phyloP scores from a whole-genome alignment of 1,284 basidiomycete species.

The Rhodofomes roseus region DNA sequence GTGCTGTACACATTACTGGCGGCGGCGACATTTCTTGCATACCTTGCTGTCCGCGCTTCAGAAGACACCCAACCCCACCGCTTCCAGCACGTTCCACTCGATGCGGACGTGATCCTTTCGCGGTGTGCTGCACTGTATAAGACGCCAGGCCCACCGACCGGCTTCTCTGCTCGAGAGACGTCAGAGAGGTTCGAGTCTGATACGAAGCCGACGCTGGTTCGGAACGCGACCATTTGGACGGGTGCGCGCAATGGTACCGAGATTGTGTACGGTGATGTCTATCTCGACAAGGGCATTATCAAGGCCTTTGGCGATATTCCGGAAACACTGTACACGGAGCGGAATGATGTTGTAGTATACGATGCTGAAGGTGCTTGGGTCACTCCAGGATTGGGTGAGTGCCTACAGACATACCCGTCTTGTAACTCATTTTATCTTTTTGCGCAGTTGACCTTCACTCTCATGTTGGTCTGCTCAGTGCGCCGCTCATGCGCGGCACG shows the following conservation, averaged over 20 bases:
- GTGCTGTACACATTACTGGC: conserved; percentile 14
- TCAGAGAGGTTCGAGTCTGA: conserved; percentile 74
- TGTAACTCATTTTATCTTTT: too few relatives aligned
- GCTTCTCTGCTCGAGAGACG: conserved; percentile 49
- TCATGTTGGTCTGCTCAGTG: conserved; percentile 61
- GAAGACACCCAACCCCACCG: not conserved
- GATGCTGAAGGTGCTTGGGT: conserved; percentile 64
- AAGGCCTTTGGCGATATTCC: conserved; percentile 51
- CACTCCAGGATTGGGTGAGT: conserved; percentile 59
- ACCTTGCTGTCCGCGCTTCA: conserved; percentile 10
- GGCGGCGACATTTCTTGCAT: conserved; percentile 16
- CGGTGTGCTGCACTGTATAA: conserved; percentile 43
- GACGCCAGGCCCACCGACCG: conserved; percentile 43
- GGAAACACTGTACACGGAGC: conserved; percentile 25
- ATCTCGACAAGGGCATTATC: conserved; percentile 57
- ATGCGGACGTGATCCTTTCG: conserved; percentile 40
- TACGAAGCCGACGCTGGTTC: conserved; percentile 63
- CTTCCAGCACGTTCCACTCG: conserved; percentile 35
- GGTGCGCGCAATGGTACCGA: conserved; percentile 66
- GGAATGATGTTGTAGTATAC: conserved; percentile 41
- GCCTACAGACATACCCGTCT: not conserved
- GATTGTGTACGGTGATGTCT: conserved; percentile 56
- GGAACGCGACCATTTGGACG: conserved; percentile 80
- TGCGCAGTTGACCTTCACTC: conserved; percentile 61
- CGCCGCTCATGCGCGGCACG: conserved; percentile 46